phyloP scores from a whole-genome alignment of 345 rosid genomes.

The Citrus cavaleriei region DNA sequence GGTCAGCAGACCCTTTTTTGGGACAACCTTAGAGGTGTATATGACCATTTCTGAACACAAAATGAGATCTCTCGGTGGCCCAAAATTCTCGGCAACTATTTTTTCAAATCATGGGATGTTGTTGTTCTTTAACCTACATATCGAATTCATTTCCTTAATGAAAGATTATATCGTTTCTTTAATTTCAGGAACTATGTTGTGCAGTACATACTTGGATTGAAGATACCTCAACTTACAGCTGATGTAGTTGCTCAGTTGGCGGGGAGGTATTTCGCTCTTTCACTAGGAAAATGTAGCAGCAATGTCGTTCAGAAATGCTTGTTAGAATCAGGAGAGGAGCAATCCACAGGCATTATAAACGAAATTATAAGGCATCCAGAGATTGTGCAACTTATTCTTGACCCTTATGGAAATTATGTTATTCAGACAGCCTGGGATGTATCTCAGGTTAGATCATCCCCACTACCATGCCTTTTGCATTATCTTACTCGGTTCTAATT shows the following conservation, averaged over 20 bases:
- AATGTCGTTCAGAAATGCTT: constrained; percentile 55
- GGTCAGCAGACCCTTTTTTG: too few species aligned
- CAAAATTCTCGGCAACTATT: too few species aligned
- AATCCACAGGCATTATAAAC: constrained; percentile 12
- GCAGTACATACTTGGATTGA: constrained; percentile 27
- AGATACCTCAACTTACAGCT: not conserved
- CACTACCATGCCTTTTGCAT: not conserved
- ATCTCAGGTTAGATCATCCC: constrained; percentile 24
- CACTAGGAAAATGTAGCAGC: constrained; percentile 35
- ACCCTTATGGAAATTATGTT: constrained; percentile 43
- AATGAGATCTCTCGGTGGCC: too few species aligned
- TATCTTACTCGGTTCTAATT: too few species aligned
- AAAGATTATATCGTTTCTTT: not conserved
- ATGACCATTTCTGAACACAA: too few species aligned
- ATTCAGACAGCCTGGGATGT: constrained; percentile 23
- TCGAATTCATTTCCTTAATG: not conserved
- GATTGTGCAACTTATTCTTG: constrained; percentile 14
- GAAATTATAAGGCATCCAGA: constrained; percentile 22
- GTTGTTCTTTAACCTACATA: not conserved
- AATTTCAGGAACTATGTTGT: constrained; percentile 47
- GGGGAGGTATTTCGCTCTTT: constrained; percentile 30
- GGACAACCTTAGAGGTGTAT: too few species aligned
- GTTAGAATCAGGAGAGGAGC: constrained; percentile 1
- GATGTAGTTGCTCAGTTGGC: constrained; percentile 18
- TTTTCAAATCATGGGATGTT: too few species aligned